A percentile compares a stretch with the other conserved stretches of the same genome.
phyloP scores from a whole-genome alignment of 352 stramenopile species.

The Phytopythium montanum region DNA sequence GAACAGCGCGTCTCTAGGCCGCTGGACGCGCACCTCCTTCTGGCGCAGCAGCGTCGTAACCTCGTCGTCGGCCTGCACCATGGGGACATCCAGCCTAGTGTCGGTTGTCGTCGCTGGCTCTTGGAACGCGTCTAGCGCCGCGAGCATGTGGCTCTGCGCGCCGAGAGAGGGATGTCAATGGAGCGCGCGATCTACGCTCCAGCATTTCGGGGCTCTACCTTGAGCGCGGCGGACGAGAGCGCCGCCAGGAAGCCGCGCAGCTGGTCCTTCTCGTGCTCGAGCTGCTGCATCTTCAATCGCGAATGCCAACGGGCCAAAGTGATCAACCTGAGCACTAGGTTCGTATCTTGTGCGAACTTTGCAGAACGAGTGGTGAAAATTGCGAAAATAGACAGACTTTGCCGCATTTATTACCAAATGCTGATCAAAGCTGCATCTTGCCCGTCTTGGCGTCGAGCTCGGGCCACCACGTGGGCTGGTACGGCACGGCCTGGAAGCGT shows the following conservation, averaged over 20 bases:
- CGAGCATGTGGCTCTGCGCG: conserved; percentile 64
- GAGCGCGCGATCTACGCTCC: neutral
- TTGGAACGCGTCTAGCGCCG: conserved; percentile 49
- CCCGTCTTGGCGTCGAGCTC: conserved; percentile 61
- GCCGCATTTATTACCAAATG: neutral
- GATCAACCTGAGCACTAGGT: too few species aligned
- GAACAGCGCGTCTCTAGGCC: conserved; percentile 62
- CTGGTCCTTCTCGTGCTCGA: conserved; percentile 29
- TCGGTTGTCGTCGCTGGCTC: conserved; percentile 3
- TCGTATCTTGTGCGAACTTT: too few species aligned
- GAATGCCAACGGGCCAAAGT: too few species aligned
- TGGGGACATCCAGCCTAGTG: conserved; percentile 1
- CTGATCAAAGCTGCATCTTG: conserved; percentile 59
- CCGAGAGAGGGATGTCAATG: neutral
- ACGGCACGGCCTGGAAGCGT: conserved; percentile 65
- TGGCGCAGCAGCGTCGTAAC: conserved; percentile 35
- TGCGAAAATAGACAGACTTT: neutral
- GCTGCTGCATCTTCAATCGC: conserved; percentile 27
- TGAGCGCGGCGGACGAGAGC: conserved; percentile 26
- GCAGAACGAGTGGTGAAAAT: too few species aligned
- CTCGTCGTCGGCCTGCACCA: conserved; percentile 36
- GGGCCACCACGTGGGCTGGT: conserved; percentile 75
- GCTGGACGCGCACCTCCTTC: conserved; percentile 42
- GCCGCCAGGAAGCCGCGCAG: conserved; percentile 32
- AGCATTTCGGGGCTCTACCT: conserved; percentile 14